Evolutionary conservation across 2,329 filamentous ascomycete species (phyloP).

Genomic region (Trichoderma sp.): DNA sequence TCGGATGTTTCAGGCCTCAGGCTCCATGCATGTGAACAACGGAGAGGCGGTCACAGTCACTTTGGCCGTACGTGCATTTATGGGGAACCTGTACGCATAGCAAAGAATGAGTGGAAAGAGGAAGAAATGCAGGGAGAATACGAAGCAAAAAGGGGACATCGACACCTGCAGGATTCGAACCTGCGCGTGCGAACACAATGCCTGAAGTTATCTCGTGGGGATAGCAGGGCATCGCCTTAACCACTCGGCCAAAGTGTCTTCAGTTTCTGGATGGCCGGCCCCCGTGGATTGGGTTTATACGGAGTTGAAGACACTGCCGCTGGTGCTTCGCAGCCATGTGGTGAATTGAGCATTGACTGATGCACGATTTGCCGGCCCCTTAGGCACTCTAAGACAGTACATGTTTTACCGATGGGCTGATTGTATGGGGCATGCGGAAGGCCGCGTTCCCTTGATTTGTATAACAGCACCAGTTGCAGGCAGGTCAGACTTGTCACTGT

Average conservation of each 20-base stretch:
- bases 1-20: background rate
- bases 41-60: background rate
- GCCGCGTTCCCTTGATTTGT: background rate
- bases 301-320: background rate
- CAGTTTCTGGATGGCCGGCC: background rate
- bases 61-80: background rate
- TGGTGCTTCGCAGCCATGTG: background rate
- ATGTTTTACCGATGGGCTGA: background rate
- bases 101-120: too few species aligned
- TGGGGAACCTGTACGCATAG: background rate
- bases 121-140: background rate
- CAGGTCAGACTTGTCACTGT: background rate
- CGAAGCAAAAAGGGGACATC: background rate
- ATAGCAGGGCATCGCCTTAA: slow-evolving; percentile 19
- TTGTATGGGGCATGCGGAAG: background rate
- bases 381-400: background rate
- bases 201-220: background rate
- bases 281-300: background rate
- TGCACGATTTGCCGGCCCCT: background rate
- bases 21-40: background rate
- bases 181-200: slow-evolving; percentile 20
- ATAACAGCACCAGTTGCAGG: background rate
- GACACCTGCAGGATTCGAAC: slow-evolving; percentile 20
- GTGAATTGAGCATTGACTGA: background rate
- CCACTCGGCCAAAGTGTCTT: slow-evolving; percentile 19